Conservation (phyloP, 2,329 filamentous ascomycete genomes). For the Colletotrichum viniferum region DNA sequence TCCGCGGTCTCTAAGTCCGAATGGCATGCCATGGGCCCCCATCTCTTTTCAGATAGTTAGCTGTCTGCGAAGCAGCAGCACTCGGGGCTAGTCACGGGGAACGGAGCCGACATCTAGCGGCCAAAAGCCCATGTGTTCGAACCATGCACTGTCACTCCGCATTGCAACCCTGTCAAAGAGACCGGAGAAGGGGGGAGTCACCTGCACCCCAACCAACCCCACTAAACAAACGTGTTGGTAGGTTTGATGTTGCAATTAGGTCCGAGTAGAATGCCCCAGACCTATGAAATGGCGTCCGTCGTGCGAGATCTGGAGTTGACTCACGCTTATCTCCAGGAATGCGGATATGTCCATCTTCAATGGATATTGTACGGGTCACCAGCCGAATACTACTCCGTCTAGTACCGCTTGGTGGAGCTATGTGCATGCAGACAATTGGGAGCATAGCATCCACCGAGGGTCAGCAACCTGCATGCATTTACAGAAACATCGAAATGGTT, state of each 20-base stretch:
- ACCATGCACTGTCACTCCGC: conserved; percentile 4
- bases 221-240: background rate
- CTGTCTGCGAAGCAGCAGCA: background rate
- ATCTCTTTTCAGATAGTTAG: background rate
- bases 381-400: background rate
- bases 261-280: background rate
- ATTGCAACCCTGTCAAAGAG: background rate
- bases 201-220: background rate
- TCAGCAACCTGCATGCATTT: background rate
- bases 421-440: background rate
- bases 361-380: background rate
- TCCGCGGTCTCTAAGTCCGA: background rate
- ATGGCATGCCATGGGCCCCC: background rate
- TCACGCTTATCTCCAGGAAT: background rate
- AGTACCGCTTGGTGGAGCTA: rapidly evolving
- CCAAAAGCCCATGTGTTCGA: background rate
- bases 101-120: background rate
- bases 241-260: background rate
- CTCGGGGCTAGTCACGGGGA: background rate
- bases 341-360: background rate
- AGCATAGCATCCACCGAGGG: background rate
- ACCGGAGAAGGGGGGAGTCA: background rate
- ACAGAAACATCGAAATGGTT: background rate
- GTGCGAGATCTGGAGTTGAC: background rate
- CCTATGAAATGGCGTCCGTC: background rate